These are phyloP conservation scores for Metschnikowia peoriensis DNA, from an alignment of 805 yeast species.

Conservation along the genomic window DNA sequence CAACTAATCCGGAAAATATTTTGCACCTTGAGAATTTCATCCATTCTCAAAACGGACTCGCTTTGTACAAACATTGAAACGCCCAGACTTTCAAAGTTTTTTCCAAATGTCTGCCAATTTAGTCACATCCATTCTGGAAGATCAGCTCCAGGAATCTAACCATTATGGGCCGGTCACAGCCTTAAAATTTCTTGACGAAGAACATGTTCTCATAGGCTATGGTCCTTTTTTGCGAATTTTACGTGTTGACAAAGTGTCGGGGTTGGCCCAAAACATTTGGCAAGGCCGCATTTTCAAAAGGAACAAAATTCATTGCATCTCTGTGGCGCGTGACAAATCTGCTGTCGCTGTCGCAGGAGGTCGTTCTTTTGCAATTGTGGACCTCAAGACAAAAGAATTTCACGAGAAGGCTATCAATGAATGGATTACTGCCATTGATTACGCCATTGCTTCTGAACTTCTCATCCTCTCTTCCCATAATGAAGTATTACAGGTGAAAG, in stretches of 20 bases:
- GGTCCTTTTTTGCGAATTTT: constrained; percentile 67
- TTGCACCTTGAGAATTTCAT: neutral
- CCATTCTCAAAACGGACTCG: neutral
- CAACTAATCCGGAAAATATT: neutral
- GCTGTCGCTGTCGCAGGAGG: constrained; percentile 62
- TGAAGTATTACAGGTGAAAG: constrained; percentile 39
- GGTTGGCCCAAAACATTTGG: constrained; percentile 33
- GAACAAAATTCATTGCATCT: constrained; percentile 82
- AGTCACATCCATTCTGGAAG: constrained; percentile 2
- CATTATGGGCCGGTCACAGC: constrained; percentile 75
- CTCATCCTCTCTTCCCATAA: constrained; percentile 80
- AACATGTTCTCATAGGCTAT: constrained; percentile 54
- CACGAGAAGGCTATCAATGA: constrained; percentile 62
- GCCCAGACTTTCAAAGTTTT: neutral
- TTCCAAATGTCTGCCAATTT: neutral
- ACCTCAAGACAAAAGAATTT: constrained; percentile 12
- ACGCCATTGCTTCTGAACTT: constrained; percentile 32
- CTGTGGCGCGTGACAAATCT: constrained; percentile 29
- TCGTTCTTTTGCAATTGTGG: constrained; percentile 54
- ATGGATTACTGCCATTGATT: constrained; percentile 72
- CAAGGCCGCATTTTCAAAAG: constrained; percentile 53
- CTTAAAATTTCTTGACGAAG: constrained; percentile 40
- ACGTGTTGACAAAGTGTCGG: constrained; percentile 30
- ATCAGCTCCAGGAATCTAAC: neutral
- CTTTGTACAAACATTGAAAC: neutral